Evolutionary conservation across 2,329 filamentous ascomycete species (phyloP), one percentile per base, ranked within the genome.

Genomic region (Ilyonectria mors-panacis): DNA sequence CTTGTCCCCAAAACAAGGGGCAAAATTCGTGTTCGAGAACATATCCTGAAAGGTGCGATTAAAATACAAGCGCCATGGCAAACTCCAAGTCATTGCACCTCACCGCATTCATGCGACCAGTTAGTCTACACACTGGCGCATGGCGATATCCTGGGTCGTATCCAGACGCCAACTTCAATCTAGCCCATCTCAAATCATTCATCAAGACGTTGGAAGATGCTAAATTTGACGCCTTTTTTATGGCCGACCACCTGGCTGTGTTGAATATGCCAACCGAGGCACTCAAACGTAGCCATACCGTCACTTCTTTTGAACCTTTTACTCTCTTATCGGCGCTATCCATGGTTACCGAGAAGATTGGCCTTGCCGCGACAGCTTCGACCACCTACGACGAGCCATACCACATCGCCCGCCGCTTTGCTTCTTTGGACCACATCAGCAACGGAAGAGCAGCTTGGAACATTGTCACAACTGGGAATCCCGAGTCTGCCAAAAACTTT

Each of bases 101-200:
- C 4, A 88, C 87, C 2, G 87, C 87, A 1, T 89, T 89, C 66
- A 89, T 89, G 86, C 84, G 87, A 19, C 87, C 87, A 1, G 85
- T 89, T 2, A 85, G 82, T 51, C 77, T 88, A 10, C 86, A 89
- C 68, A 87, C 85, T 2, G 85, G 87, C 35, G 86, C 86, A 69
- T 88, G 87, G 86, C 81, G 87, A 6, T 88, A 88, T 68, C 86
- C 86, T 0, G 85, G 84, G 3, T 78, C 86, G 1, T 86, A 85
- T 62, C 80, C 87, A 0, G 87, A 89, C 62, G 87, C 87, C 59
- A 89, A 89, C 78, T 88, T 89, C 82, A 88, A 88, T 69, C 81
- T 88, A 15, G 76, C 78, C 21, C 86, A 89, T 68, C 77, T 89
- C 6, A 85, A 84, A 53, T 80, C 81, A 0, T 89, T 89, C 70